Evolutionary conservation across 1,139 yeast species (phyloP).

Genomic region (Yamadazyma conglobata): DNA sequence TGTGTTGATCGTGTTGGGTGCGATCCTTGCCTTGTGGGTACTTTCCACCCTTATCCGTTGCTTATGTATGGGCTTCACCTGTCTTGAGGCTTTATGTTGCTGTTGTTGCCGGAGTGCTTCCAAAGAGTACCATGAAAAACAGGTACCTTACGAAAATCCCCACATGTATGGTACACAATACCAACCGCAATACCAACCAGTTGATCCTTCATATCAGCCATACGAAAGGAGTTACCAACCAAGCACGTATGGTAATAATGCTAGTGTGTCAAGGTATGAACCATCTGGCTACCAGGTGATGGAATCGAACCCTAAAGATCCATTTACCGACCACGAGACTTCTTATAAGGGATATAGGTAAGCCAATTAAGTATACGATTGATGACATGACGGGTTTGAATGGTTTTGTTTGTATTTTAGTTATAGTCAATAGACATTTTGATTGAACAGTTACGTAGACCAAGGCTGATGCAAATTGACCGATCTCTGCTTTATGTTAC

Average conservation of each 20-base stretch:
- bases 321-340: slow-evolving; percentile 11
- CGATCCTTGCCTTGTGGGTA: slow-evolving; percentile 42
- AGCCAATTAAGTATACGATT: too few species aligned
- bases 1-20: slow-evolving; percentile 65
- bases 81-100: slow-evolving; percentile 45
- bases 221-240: slow-evolving; percentile 2
- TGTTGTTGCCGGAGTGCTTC: slow-evolving; percentile 39
- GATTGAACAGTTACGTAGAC: too few species aligned
- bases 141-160: slow-evolving; percentile 27
- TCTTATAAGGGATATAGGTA: slow-evolving; percentile 7
- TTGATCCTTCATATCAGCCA: slow-evolving; percentile 4
- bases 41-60: slow-evolving; percentile 41
- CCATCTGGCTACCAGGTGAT: slow-evolving; percentile 12
- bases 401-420: too few species aligned
- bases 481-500: too few species aligned
- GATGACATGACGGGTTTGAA: too few species aligned
- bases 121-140: slow-evolving; percentile 16
- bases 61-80: slow-evolving; percentile 42
- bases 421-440: too few species aligned
- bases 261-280: slow-evolving; percentile 10
- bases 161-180: slow-evolving; percentile 36
- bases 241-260: slow-evolving; percentile 1
- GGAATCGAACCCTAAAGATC: slow-evolving; percentile 13
- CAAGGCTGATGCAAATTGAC: too few species aligned
- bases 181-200: slow-evolving; percentile 16